These are phyloP conservation scores for Amanita polypyramis DNA, from an alignment of 768 basidiomycete species.

Conservation along the genomic window DNA sequence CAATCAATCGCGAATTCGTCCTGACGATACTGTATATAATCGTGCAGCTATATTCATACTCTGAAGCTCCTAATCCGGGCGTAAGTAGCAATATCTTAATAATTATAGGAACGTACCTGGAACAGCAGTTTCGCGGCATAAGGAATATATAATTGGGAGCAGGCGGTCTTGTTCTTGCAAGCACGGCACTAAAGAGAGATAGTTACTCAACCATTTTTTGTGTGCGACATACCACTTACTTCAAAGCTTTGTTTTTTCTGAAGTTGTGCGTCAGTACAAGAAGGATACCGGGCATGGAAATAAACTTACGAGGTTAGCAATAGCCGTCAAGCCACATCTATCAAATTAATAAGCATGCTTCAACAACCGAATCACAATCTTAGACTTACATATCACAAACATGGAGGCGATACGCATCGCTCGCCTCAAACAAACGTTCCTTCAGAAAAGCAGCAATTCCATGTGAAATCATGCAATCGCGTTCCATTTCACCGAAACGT, in stretches of 20 bases:
- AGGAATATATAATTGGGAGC: constrained; percentile 85
- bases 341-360: constrained; percentile 9
- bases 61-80: constrained; percentile 63
- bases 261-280: constrained; percentile 9
- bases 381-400: constrained; percentile 87
- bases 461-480: constrained; percentile 99
- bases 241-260: constrained; percentile 98
- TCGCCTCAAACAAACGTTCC: constrained; percentile 91
- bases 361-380: background rate
- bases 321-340: constrained; percentile 92
- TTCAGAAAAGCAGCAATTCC: constrained; percentile 97
- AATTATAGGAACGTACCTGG: constrained; percentile 47
- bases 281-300: background rate
- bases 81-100: background rate
- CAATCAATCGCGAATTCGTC: constrained; percentile 64
- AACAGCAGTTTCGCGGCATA: constrained; percentile 96
- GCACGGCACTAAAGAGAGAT: constrained; percentile 58
- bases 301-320: constrained; percentile 81
- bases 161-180: constrained; percentile 94
- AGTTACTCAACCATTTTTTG: background rate
- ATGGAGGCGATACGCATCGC: constrained; percentile 87
- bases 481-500: constrained; percentile 99
- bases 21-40: constrained; percentile 78
- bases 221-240: constrained; percentile 20
- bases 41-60: constrained; percentile 93